Evolutionary conservation across 2,329 filamentous ascomycete species (phyloP).

Genomic region (Pseudogymnoascus sp.): DNA sequence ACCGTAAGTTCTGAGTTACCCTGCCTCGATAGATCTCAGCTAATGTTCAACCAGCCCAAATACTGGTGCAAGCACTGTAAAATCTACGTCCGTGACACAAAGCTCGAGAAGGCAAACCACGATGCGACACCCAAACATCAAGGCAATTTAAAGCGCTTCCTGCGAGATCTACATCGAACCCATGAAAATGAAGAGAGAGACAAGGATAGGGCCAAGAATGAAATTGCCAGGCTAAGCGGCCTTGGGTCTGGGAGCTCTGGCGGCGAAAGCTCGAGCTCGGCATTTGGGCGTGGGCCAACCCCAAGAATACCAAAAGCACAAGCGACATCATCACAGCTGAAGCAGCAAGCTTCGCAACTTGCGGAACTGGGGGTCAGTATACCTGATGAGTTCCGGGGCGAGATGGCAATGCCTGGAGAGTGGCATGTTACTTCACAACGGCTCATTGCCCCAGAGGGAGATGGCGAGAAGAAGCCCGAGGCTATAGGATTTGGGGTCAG

Average conservation of each 20-base stretch:
- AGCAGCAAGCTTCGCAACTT: conserved; percentile 79
- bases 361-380: conserved; percentile 81
- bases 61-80: conserved; percentile 99
- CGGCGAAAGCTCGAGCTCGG: conserved; percentile 21
- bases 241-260: conserved; percentile 48
- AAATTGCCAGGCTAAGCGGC: conserved; percentile 80
- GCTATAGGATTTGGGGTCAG: conserved; percentile 48
- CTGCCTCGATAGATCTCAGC: conserved; percentile 1
- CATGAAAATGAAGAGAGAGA: conserved; percentile 78
- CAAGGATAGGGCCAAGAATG: conserved; percentile 72
- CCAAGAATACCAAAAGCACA: conserved; percentile 30
- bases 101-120: conserved; percentile 82
- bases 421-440: conserved; percentile 61
- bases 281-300: conserved; percentile 23
- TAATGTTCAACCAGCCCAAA: conserved; percentile 52
- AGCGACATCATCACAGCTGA: conserved; percentile 58
- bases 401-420: conserved; percentile 82
- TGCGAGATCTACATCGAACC: conserved; percentile 79
- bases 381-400: conserved; percentile 68
- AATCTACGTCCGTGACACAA: conserved; percentile 84
- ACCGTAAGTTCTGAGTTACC: conserved; percentile 47
- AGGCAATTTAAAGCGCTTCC: conserved; percentile 76
- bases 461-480: conserved; percentile 39
- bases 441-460: conserved; percentile 34
- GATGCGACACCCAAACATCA: conserved; percentile 83